Conservation (phyloP, 257 asterid genomes). For the Nicotiana noctiflora region DNA sequence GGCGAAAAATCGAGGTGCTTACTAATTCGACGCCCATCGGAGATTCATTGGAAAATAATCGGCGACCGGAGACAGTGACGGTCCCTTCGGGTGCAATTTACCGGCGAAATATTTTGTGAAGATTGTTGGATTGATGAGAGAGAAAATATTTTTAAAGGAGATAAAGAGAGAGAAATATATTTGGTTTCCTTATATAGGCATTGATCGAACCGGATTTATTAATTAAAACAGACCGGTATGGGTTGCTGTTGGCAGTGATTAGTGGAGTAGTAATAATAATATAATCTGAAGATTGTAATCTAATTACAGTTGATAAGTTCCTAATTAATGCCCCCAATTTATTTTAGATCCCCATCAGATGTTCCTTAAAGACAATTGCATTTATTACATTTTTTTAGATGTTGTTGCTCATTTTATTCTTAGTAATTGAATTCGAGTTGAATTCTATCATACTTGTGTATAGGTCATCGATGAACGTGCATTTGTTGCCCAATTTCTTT, state of each 20-base stretch:
- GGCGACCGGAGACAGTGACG: constrained; percentile 14
- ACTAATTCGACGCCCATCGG: constrained; percentile 24
- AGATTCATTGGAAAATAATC: constrained; percentile 15
- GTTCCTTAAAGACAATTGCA: neutral
- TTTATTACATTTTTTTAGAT: neutral
- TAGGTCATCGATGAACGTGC: neutral
- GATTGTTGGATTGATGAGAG: constrained; percentile 20
- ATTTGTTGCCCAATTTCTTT: neutral
- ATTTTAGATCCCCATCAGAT: neutral
- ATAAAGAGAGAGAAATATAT: constrained; percentile 13
- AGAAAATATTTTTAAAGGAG: constrained; percentile 12
- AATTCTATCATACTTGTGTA: neutral
- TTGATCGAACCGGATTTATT: constrained; percentile 11
- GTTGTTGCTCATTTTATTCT: neutral
- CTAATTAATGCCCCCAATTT: neutral
- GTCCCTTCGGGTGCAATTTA: constrained; percentile 10
- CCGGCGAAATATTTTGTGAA: constrained; percentile 22
- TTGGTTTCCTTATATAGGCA: neutral
- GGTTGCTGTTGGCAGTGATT: neutral
- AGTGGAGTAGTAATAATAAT: neutral
- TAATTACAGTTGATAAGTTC: neutral
- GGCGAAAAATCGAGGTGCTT: constrained; percentile 4
- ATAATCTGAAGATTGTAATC: neutral
- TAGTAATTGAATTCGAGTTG: neutral
- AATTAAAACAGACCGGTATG: neutral